Base-by-base conservation (phyloP, 2,329 filamentous ascomycete genomes). In the Xylariales sp. region DNA sequence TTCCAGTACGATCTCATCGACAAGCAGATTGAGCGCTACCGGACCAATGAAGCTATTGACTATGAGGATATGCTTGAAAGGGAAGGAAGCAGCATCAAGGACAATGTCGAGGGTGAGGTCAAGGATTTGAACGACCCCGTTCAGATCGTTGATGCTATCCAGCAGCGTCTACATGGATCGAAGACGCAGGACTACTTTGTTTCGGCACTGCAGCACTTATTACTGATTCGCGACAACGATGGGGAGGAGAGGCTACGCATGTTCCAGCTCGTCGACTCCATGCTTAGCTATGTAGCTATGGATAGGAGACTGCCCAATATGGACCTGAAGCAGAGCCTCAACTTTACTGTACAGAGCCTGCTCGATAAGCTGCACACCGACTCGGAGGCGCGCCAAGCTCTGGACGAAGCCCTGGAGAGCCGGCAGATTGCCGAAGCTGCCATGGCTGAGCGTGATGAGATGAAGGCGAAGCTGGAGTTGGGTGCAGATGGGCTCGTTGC, bases 261-360 rank as follows among this genome's bases (percentile, higher is more conserved):
- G 84, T 98, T 97, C 66, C 93, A 97, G 68, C 78, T 98, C 19
- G 90, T 97, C 19, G 93, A 98, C 63, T 84, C 88, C n/a, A 97
- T 97, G 89, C 80, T 98, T 48, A 95, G 89, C 63, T 97, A 97
- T 62, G 91, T 98, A 45, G 91, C 91, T 52, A 98, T 98, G 91
- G 93, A 98, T 62, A 80, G 93, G 56, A 78, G 93, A 46, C 65
- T 97, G 47, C 93, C 93, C 27, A 91, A 98, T 62, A 91, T 97
- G 81, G 93, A 98, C 60, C 77, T 98, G 42, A 96, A 96, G 69
- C 91, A 97, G 62, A 95, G 89, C 56, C 77, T 98, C 48, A 96
- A 95, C 61, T 97, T 97, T 55, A 96, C 91, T 0, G 93, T 98
- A 8, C 93, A 97, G 66, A 95, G 81, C 61, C 72, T 98, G 50